Percentiles rank a stretch among this genome's conserved stretches.
Evolutionary conservation across 2,329 filamentous ascomycete genomes (phyloP).

Genomic region (Colletotrichum higginsianum): DNA sequence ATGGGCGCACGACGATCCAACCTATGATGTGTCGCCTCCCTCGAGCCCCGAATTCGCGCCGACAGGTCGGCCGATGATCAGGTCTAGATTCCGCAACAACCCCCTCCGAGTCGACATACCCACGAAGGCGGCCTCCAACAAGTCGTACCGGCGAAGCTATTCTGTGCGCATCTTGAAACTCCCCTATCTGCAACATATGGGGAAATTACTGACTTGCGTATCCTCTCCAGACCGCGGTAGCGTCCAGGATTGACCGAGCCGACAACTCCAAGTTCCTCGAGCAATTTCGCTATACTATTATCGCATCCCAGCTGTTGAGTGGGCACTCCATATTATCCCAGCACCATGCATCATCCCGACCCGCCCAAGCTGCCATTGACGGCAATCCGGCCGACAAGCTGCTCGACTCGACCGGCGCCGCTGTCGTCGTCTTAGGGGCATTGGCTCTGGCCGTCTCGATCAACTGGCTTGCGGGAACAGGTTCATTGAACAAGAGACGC

Average conservation of each 20-base stretch:
- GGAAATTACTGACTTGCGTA: slow-evolving; percentile 43
- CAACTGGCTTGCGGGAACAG: slow-evolving; percentile 75
- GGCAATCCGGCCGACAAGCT: slow-evolving; percentile 51
- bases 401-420: slow-evolving; percentile 59
- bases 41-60: slow-evolving; percentile 70
- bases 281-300: slow-evolving; percentile 92
- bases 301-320: slow-evolving; percentile 90
- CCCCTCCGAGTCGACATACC: slow-evolving; percentile 61
- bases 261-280: slow-evolving; percentile 91
- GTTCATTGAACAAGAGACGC: slow-evolving; percentile 70
- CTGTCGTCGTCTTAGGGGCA: slow-evolving; percentile 75
- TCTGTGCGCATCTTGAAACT: slow-evolving; percentile 59
- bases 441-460: slow-evolving; percentile 79
- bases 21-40: slow-evolving; percentile 61
- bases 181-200: slow-evolving; percentile 44
- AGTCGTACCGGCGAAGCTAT: slow-evolving; percentile 62
- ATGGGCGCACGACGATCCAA: slow-evolving; percentile 61
- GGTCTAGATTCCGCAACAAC: slow-evolving; percentile 67
- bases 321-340: slow-evolving; percentile 72
- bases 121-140: slow-evolving; percentile 57
- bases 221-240: slow-evolving; percentile 73
- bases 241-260: slow-evolving; percentile 79
- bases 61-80: slow-evolving; percentile 68
- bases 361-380: slow-evolving; percentile 44
- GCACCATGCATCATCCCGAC: slow-evolving; percentile 46